Percentiles rank a stretch among this genome's conserved stretches.
These are phyloP conservation scores for Dactylellina cionopaga DNA, from an alignment of 2,329 filamentous ascomycete genomes.

Conservation along the genomic window DNA sequence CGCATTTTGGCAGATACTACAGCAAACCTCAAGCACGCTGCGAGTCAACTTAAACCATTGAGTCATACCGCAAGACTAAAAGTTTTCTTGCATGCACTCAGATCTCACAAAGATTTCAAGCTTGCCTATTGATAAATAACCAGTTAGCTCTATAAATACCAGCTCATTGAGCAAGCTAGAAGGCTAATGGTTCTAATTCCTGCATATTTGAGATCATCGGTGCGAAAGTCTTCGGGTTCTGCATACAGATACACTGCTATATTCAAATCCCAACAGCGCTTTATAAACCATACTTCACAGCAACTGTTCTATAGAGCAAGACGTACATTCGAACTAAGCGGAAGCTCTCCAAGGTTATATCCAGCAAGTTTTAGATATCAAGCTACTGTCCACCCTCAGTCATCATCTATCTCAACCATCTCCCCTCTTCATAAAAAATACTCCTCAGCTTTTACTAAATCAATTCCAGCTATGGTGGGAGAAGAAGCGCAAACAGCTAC, in stretches of 20 bases:
- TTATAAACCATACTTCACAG: background rate
- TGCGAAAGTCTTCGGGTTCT: background rate
- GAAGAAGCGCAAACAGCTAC: background rate
- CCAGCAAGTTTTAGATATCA: too few relatives aligned
- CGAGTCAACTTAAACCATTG: too few relatives aligned
- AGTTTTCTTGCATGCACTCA: background rate
- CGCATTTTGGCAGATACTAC: too few relatives aligned
- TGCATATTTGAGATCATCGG: background rate
- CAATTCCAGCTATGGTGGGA: background rate
- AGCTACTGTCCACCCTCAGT: too few relatives aligned
- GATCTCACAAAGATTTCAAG: background rate
- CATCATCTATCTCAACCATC: too few relatives aligned
- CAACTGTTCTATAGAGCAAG: background rate
- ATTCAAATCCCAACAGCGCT: background rate
- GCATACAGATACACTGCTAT: background rate
- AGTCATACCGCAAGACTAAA: slow-evolving; percentile 10
- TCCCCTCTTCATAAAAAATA: background rate
- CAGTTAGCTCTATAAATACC: slow-evolving; percentile 23
- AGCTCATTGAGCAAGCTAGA: background rate
- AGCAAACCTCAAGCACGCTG: too few relatives aligned
- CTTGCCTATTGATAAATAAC: background rate
- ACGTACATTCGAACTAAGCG: background rate
- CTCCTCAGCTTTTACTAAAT: background rate
- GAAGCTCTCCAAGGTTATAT: too few relatives aligned
- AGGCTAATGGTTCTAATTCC: slow-evolving; percentile 16